These are phyloP conservation scores for Papilionanthe hybrid DNA, from an alignment of 116 monocot genomes.

Conservation along the genomic window DNA sequence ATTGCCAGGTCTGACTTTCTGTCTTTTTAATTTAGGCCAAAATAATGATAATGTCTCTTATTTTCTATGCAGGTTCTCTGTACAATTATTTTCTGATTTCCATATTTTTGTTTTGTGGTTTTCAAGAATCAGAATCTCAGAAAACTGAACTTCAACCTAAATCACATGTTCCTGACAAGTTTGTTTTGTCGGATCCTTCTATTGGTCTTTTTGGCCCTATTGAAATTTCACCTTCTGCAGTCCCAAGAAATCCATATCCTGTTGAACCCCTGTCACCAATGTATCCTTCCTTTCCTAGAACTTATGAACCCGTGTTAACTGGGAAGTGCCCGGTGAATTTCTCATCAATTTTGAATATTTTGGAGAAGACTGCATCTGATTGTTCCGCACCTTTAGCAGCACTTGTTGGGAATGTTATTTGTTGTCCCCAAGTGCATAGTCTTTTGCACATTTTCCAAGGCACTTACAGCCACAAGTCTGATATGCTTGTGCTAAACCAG, in stretches of 20 bases:
- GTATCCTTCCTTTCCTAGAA: conserved; percentile 85
- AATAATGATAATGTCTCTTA: not conserved
- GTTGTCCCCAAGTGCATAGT: conserved; percentile 91
- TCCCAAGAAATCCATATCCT: conserved; percentile 75
- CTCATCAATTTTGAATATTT: conserved; percentile 60
- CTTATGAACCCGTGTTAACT: conserved; percentile 79
- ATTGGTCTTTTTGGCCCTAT: conserved; percentile 83
- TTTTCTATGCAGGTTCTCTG: conserved; percentile 50
- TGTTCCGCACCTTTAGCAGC: conserved; percentile 86
- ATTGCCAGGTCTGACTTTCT: not conserved
- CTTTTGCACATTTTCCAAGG: conserved; percentile 89
- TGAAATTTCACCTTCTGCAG: conserved; percentile 74
- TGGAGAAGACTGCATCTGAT: conserved; percentile 90
- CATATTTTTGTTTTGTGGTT: conserved; percentile 42
- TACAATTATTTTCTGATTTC: conserved; percentile 38
- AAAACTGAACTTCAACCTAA: conserved; percentile 37
- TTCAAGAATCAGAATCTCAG: conserved; percentile 39
- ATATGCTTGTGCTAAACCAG: conserved; percentile 52
- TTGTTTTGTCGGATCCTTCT: conserved; percentile 73
- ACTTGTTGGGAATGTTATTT: conserved; percentile 92
- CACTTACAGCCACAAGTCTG: conserved; percentile 43
- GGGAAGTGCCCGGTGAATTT: conserved; percentile 86
- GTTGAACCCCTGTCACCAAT: conserved; percentile 83
- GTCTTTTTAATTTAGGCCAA: not conserved
- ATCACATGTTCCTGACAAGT: conserved; percentile 46